Evolutionary conservation across 768 basidiomycete genomes (phyloP), one percentile per base, ranked within the genome.

Genomic region (Sutorius australiensis): DNA sequence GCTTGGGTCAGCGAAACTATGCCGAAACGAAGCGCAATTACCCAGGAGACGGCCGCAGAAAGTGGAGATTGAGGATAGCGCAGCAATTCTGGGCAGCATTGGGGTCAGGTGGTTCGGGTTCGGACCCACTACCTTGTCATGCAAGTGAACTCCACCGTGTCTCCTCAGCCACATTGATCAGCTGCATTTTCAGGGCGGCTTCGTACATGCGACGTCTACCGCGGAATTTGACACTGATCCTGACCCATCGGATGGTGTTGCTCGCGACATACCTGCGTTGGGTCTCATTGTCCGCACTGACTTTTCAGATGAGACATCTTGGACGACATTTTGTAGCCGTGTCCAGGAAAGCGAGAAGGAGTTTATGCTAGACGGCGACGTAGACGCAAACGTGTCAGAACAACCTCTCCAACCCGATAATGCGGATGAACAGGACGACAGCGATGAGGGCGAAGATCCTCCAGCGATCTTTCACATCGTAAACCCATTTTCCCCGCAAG

Each of bases 201-300:
- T 31, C 13, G 50, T 56, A 14, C 61, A 55, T 21, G 48, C 48
- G 31, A 62, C 63, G 11, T 56, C 58, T 4, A 46, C 50, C 38
- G 61, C 60, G 31, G 67, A 67, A 42, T 67, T 63, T 48, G 53
- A 58, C 37, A 61, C 54, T 7, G 85, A 85, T 61, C 63, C 66
- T 9, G 87, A 89, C 66, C 79, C 80, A 2, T 63, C 79, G 54
- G 86, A 88, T 65, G 64, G 62, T 11, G 56, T 72, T 46, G 57
- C 79, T 31, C 65, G 72, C 19, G 75, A 80, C 21, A 75, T 71
- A 7, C 74, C 74, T 1, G 79, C 80, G 51, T 60, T 82, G 38
- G 87, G 87, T 13, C 60, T 90, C 53, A 63, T 91, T 42, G 63
- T 91, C n/a, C 82, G 89, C 36, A 85, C 88, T 10, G 87, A 91